Base-by-base conservation (phyloP, 2,329 filamentous ascomycete genomes). In the Fusarium sp. region DNA sequence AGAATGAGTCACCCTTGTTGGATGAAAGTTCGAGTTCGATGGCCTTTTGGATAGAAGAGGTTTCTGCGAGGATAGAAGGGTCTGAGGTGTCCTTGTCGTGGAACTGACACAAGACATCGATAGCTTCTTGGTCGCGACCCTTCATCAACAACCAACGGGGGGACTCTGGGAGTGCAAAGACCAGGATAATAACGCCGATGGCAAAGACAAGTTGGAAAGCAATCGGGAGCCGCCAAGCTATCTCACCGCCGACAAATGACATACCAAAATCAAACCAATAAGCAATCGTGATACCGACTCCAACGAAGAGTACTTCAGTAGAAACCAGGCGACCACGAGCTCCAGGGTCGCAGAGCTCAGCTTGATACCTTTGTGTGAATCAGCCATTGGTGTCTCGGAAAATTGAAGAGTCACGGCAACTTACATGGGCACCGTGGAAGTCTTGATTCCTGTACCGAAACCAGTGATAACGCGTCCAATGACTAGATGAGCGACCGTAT, bases 271-370 rank as follows among this genome's bases (percentile, higher is more conserved):
- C 74, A 48, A 74, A 86, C 83, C 63, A 85, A 76, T 86, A 76
- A 4, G 77, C 77, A 26, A 80, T 74, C 13, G 79, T 75, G 16
- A 81, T 77, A 2, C 79, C 80, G 18, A 81, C 74, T 9, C 81
- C 79, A 16, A 82, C 77, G 31, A 81, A 80, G 12, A 80, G 71
- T 5, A 80, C 74, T 12, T 77, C 84, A 52, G 85, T 81, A 76
- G 85, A 85, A 59, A 88, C 84, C 23, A 86, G 78, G 58, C 84
- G 84, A 3, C 84, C 85, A 47, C 85, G 79, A 63, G 4, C 67
- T 64, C 16, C n/a, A n/a, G n/a, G n/a, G n/a, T 72, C 62, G 13
- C 84, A 85, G 2, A 83, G 84, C 66, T 79, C 76, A 4, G 72
- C 69, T 33, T 75, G 71, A 16, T 59, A 80, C 68, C 68, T 64